Evolutionary conservation across 2,329 filamentous ascomycete genomes (phyloP), one percentile per base, ranked within the genome.

Genomic region (Pseudocercospora macadamiae): DNA sequence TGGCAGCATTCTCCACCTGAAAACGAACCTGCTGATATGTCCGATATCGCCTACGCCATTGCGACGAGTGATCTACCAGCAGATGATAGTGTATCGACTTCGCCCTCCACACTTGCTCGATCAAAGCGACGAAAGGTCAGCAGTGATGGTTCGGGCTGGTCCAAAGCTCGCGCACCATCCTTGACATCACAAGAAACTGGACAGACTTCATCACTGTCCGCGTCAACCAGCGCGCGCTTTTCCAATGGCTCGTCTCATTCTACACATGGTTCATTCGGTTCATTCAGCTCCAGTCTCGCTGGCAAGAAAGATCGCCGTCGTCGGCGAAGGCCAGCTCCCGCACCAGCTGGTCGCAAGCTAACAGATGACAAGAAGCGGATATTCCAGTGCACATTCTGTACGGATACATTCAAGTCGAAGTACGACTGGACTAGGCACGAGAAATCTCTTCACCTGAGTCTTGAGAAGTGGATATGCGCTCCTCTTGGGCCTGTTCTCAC

Each of bases 1-100:
- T 89, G 86, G 86, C 83, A 88, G 70, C 79, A 86, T 71, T 88
- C 85, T 64, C 86, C 86, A 34, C 86, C 86, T 48, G 86, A 89
- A 75, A 81, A 89, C 79, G 86, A 89, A 81, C 83, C 86, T 66
- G 86, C 86, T 62, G 80, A 83, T 5, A 78, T 86, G 58, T 83
- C 80, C 34, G 86, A 84, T 77, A 89, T 89, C 76, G 81, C 82
- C 47, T 79, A 84, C 70, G 86, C 86, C 67, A 79, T 89, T 39
- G 76, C 69, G 1, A 61, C 63, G 12, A 76, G 71, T 53, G 64
- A 69, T 32, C 59, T 70, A 1, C 66, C 67, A 2, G 64, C 66
- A 8, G 67, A 68, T 12, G 58, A 64, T 7, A n/a, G n/a, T n/a
- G 61, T 63, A 4, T 68, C 68, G 12, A 59, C 62, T 10, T 64